Evolutionary conservation across 768 basidiomycete genomes (phyloP).

Genomic region (Chiua virens): DNA sequence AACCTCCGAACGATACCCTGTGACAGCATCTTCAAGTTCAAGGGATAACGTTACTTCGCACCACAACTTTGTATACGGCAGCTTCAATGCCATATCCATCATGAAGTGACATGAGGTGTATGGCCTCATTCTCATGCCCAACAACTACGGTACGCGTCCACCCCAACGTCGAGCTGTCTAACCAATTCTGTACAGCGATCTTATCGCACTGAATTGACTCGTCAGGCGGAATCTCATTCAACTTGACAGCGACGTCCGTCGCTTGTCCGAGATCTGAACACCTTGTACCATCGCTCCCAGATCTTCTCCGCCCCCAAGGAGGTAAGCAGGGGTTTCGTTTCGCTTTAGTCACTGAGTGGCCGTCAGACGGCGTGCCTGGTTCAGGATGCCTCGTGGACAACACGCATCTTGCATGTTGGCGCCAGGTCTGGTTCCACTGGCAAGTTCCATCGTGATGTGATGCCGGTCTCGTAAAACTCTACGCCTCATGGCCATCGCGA

Average conservation of each 20-base stretch:
- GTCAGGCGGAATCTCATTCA: neutral
- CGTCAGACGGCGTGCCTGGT: neutral
- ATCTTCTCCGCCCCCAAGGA: too few relatives aligned
- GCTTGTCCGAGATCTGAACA: neutral
- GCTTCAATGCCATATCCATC: too few relatives aligned
- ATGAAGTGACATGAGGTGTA: too few relatives aligned
- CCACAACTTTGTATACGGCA: too few relatives aligned
- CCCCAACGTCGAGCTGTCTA: too few relatives aligned
- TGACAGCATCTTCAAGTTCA: too few relatives aligned
- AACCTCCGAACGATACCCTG: too few relatives aligned
- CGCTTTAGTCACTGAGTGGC: neutral
- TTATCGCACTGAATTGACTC: neutral
- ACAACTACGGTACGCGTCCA: neutral
- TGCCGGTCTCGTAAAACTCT: slow-evolving; percentile 1
- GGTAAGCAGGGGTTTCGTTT: too few relatives aligned
- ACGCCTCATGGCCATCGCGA: slow-evolving; percentile 2
- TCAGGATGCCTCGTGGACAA: neutral
- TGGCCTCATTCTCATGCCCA: neutral
- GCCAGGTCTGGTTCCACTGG: neutral
- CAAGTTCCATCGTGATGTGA: neutral
- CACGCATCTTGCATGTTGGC: neutral
- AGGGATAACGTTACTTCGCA: too few relatives aligned
- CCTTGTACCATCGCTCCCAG: neutral
- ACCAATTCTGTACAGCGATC: neutral
- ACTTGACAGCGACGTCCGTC: neutral